These are phyloP conservation scores for Phyllosticta citriasiana DNA, from an alignment of 2,329 filamentous ascomycete species.

Conservation along the genomic window DNA sequence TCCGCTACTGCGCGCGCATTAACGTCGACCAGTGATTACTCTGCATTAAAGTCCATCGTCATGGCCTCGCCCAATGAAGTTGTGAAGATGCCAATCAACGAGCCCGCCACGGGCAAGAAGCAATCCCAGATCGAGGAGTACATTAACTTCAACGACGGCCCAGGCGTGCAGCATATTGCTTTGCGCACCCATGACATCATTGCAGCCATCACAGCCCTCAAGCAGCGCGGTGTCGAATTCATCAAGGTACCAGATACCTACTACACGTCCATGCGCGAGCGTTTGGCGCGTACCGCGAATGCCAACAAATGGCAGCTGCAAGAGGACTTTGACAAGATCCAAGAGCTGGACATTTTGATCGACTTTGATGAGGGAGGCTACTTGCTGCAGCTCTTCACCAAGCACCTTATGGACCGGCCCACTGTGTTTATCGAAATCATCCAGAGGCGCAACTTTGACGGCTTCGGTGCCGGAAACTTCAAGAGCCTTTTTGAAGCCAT, in stretches of 20 bases:
- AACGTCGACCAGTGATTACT: constrained; percentile 52
- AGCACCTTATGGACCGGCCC: constrained; percentile 83
- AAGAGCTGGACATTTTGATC: constrained; percentile 76
- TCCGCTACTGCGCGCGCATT: not conserved
- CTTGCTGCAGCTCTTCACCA: constrained; percentile 52
- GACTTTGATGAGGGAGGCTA: constrained; percentile 94
- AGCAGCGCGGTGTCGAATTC: constrained; percentile 84
- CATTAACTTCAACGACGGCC: constrained; percentile 72
- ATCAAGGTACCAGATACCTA: constrained; percentile 83
- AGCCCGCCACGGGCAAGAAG: constrained; percentile 82
- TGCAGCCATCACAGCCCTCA: constrained; percentile 62
- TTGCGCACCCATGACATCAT: constrained; percentile 76
- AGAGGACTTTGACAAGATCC: constrained; percentile 70
- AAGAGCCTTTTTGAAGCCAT: constrained; percentile 93
- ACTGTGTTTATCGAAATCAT: constrained; percentile 97
- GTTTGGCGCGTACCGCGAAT: constrained; percentile 44
- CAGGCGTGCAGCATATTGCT: constrained; percentile 90
- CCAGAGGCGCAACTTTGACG: constrained; percentile 79
- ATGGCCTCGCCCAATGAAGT: constrained; percentile 76
- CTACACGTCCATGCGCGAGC: constrained; percentile 65
- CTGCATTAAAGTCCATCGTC: constrained; percentile 77
- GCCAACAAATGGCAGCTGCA: constrained; percentile 50
- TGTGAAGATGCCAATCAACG: constrained; percentile 98
- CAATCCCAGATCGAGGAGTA: constrained; percentile 87
- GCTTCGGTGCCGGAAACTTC: constrained; percentile 93